Evolutionary conservation across 1,284 basidiomycete genomes (phyloP).

Genomic region (Takashimella koratensis): DNA sequence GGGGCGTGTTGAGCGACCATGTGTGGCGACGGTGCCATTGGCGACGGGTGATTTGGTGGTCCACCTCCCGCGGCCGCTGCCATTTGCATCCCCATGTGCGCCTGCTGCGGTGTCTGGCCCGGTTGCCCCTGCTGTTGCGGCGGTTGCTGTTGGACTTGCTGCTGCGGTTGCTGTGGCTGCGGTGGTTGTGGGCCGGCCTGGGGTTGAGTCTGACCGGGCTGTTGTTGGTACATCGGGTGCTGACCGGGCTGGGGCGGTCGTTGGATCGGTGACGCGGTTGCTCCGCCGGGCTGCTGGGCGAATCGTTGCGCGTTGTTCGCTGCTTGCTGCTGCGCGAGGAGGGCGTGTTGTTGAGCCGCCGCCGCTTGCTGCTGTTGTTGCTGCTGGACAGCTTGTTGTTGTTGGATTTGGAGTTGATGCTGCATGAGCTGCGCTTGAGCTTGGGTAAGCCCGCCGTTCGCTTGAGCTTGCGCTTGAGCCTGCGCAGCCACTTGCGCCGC

Average conservation of each 20-base stretch:
- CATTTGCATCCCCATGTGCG: slow-evolving; percentile 23
- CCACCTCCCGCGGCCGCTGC: slow-evolving; percentile 15
- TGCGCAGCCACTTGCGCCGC: slow-evolving; percentile 10
- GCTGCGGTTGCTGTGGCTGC: not conserved
- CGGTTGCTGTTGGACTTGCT: not conserved
- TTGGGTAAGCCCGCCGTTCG: slow-evolving; percentile 17
- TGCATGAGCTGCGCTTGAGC: slow-evolving; percentile 20
- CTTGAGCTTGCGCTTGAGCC: slow-evolving; percentile 18
- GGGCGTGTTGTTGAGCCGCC: slow-evolving; percentile 16
- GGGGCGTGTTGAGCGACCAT: slow-evolving; percentile 26
- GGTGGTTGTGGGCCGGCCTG: not conserved
- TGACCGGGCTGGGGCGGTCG: slow-evolving; percentile 22
- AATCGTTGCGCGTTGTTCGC: slow-evolving; percentile 16
- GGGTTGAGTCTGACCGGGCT: slow-evolving; percentile 7
- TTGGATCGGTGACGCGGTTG: slow-evolving; percentile 25
- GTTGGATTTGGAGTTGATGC: slow-evolving; percentile 12
- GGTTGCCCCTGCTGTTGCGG: not conserved
- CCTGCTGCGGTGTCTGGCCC: slow-evolving; percentile 6
- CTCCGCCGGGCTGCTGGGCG: slow-evolving; percentile 12
- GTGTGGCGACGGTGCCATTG: slow-evolving; percentile 29
- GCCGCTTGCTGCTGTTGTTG: slow-evolving; percentile 17
- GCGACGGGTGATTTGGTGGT: slow-evolving; percentile 25
- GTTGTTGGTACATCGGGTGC: slow-evolving; percentile 26
- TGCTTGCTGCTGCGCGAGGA: slow-evolving; percentile 13
- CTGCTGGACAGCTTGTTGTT: slow-evolving; percentile 14